A percentile compares a stretch with the other conserved stretches of the same genome.
These are phyloP conservation scores for Tripterygium wilfordii DNA, from an alignment of 177 flowering plant species.

Conservation along the genomic window DNA sequence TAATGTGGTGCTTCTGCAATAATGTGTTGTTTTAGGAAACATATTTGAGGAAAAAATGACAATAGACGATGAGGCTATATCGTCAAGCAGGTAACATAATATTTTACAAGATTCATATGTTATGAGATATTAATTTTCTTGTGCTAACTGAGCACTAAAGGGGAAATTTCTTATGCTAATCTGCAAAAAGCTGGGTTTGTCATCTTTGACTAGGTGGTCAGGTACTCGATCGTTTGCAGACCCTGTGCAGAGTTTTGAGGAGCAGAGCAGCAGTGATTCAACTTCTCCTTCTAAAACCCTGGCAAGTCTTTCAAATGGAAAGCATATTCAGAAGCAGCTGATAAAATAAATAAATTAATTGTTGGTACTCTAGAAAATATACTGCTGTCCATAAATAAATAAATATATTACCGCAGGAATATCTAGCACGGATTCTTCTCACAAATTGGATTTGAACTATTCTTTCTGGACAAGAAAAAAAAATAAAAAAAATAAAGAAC, in stretches of 20 bases:
- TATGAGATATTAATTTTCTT: too few relatives aligned
- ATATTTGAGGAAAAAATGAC: slow-evolving; percentile 35
- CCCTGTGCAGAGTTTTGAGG: slow-evolving; percentile 35
- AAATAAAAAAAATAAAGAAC: too few relatives aligned
- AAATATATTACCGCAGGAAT: too few relatives aligned
- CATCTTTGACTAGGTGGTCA: slow-evolving; percentile 34
- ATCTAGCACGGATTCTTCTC: too few relatives aligned
- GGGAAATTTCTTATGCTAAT: background rate
- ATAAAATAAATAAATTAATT: too few relatives aligned
- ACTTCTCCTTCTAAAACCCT: slow-evolving; percentile 27
- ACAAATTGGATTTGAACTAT: too few relatives aligned
- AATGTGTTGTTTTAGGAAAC: slow-evolving; percentile 36
- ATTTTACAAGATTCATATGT: background rate
- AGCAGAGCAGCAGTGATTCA: slow-evolving; percentile 24
- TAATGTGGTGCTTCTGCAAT: too few relatives aligned
- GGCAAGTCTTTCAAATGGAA: slow-evolving; percentile 22
- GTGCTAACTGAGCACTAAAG: too few relatives aligned
- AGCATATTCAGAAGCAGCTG: slow-evolving; percentile 24
- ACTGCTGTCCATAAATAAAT: too few relatives aligned
- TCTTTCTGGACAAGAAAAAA: too few relatives aligned
- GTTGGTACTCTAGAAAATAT: too few relatives aligned
- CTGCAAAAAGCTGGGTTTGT: background rate
- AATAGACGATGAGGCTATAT: slow-evolving; percentile 36
- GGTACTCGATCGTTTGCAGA: slow-evolving; percentile 40
- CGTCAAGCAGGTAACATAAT: slow-evolving; percentile 48